Base-by-base conservation (phyloP, 2,329 filamentous ascomycete species). In the Colletotrichum lupini region DNA sequence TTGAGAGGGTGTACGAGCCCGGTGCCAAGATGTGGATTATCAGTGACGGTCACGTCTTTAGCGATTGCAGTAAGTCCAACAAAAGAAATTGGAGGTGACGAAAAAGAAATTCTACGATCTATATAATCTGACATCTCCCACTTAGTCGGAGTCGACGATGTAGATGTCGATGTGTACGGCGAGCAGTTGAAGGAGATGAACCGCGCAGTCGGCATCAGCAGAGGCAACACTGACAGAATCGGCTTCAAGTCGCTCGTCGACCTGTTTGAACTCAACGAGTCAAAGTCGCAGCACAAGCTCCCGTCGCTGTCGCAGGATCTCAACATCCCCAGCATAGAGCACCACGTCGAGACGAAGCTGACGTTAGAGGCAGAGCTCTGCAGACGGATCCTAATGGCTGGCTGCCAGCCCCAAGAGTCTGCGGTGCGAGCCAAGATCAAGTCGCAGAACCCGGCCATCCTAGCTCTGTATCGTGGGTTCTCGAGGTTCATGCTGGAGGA, bases 381-480 rank as follows among this genome's bases (percentile, higher is more conserved):
- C 63, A 79, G 81, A 79, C 60, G 80, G 75, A 77, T 82, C 74
- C 75, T 81, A 73, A 77, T 80, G 77, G 75, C 82, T 77, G 81
- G 82, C 75, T 77, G 81, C 78, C 75, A 80, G 78, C 67, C 84
- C 75, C 76, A 80, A 76, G 76, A 65, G 78, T 73, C 72, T 2
- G 63, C 74, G 73, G 76, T 79, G 74, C 74, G 78, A 76, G 63
- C 76, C 68, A 73, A 74, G 68, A 76, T 81, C 70, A 75, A 79
- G 56, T 75, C 76, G 28, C 79, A 77, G 76, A 77, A 81, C 76
- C n/a, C 79, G 74, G 68, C 78, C 74, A 74, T 76, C 28, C 81
- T 93, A 42, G 83, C 85, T 5, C 84, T 87, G 68, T 92, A 93
- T 78, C 85, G 87, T 67, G 85, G 88, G 57, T 92, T 91, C 78